phyloP scores from a whole-genome alignment of 1,139 yeast species.

The Protomyces arabidopsidicola region DNA sequence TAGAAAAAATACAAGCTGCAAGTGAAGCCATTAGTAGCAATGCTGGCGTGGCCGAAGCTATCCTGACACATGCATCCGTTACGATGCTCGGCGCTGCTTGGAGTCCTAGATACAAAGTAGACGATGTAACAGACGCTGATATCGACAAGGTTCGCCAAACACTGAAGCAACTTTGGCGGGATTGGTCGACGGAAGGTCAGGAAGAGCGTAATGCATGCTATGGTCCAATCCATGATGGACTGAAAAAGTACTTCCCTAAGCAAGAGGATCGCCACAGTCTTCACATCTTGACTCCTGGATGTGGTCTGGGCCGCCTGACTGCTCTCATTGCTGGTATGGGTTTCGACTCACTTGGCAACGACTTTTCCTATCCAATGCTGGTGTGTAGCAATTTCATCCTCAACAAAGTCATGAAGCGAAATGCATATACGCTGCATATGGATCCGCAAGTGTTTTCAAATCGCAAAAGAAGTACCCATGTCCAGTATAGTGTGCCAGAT shows the following conservation, averaged over 20 bases:
- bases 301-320: slow-evolving; percentile 77
- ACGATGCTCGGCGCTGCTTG: slow-evolving; percentile 9
- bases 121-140: slow-evolving; percentile 35
- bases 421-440: slow-evolving; percentile 63
- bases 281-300: slow-evolving; percentile 69
- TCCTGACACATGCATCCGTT: background rate
- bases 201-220: slow-evolving; percentile 39
- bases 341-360: slow-evolving; percentile 78
- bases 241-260: slow-evolving; percentile 34
- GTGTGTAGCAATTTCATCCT: slow-evolving; percentile 60
- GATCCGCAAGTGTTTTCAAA: slow-evolving; percentile 71
- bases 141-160: slow-evolving; percentile 60
- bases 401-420: slow-evolving; percentile 51
- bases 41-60: slow-evolving; percentile 10
- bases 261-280: slow-evolving; percentile 34
- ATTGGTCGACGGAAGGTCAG: slow-evolving; percentile 49
- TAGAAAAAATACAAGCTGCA: slow-evolving; percentile 3
- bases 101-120: background rate
- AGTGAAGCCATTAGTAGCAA: slow-evolving; percentile 7
- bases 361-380: slow-evolving; percentile 76
- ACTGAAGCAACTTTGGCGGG: slow-evolving; percentile 62
- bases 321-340: slow-evolving; percentile 58
- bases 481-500: slow-evolving; percentile 48
- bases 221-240: slow-evolving; percentile 41
- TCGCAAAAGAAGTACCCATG: slow-evolving; percentile 54